Conservation (phyloP, 495 filamentous ascomycete species). For the Bombardia bombarda region DNA sequence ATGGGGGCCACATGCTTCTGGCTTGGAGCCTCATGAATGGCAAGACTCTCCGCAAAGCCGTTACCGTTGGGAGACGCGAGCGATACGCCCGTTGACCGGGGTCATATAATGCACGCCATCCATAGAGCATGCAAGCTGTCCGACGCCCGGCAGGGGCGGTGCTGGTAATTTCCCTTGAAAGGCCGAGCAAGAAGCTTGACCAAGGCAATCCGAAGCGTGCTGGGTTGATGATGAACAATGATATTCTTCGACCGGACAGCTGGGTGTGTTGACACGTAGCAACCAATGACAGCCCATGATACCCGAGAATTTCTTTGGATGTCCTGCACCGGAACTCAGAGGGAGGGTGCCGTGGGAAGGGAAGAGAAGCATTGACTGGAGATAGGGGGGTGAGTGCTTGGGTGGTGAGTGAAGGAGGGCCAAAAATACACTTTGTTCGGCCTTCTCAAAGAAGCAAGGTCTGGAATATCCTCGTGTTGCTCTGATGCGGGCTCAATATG, state of each 20-base stretch:
- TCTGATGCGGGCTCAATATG: conserved; percentile 19
- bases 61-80: conserved; percentile 4
- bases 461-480: conserved; percentile 19
- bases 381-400: too few relatives aligned
- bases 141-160: conserved; percentile 1
- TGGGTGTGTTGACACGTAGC: neutral
- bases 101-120: conserved; percentile 7
- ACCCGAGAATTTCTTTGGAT: neutral
- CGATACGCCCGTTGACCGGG: conserved; percentile 14
- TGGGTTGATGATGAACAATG: too few relatives aligned
- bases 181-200: neutral
- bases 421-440: conserved; percentile 9
- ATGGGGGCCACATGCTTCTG: conserved; percentile 7
- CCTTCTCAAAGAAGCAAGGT: conserved; percentile 11
- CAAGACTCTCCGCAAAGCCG: conserved; percentile 5
- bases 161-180: neutral
- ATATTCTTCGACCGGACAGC: too few relatives aligned
- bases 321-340: neutral
- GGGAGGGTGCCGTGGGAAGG: neutral
- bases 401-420: neutral
- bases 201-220: too few relatives aligned
- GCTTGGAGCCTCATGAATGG: conserved; percentile 2
- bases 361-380: too few relatives aligned
- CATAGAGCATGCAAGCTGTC: conserved; percentile 2
- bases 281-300: neutral